A percentile compares a stretch with the other conserved stretches of the same genome.
Conservation (phyloP, 1,284 basidiomycete species). For the Vanrija humicola region DNA sequence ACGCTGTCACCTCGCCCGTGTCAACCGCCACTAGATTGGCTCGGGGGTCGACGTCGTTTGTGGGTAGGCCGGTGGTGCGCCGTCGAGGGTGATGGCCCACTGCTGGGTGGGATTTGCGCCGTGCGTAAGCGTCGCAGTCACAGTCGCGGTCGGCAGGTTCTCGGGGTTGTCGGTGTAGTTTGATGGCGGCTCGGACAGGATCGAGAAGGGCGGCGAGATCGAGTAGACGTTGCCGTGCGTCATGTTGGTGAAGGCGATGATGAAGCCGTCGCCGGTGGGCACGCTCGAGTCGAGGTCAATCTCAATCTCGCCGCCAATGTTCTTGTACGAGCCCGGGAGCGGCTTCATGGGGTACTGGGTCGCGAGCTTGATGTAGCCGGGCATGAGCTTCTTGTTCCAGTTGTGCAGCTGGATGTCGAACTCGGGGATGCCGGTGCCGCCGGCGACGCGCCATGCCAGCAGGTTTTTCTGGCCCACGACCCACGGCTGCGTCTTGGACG, state of each 20-base stretch:
- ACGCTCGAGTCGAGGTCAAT: conserved; percentile 35
- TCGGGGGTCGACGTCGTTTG: conserved; percentile 1
- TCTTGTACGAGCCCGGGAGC: conserved; percentile 30
- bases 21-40: not conserved
- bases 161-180: conserved; percentile 28
- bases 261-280: conserved; percentile 40
- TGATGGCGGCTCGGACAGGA: conserved; percentile 23
- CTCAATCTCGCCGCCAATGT: conserved; percentile 45
- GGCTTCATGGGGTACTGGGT: conserved; percentile 40
- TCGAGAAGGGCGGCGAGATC: conserved; percentile 42
- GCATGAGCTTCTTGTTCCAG: conserved; percentile 39
- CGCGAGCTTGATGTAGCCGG: conserved; percentile 42
- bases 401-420: conserved; percentile 50
- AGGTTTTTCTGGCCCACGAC: conserved; percentile 43
- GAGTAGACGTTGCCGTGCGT: conserved; percentile 41
- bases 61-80: not conserved
- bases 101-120: conserved; percentile 42
- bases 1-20: too few species aligned
- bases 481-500: conserved; percentile 38
- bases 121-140: conserved; percentile 39
- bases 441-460: conserved; percentile 42
- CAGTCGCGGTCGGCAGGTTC: conserved; percentile 11
- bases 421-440: conserved; percentile 41
- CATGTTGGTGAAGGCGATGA: conserved; percentile 43
- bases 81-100: conserved; percentile 43